Evolutionary conservation across 768 basidiomycete genomes (phyloP).

Genomic region (Boletales sp.): DNA sequence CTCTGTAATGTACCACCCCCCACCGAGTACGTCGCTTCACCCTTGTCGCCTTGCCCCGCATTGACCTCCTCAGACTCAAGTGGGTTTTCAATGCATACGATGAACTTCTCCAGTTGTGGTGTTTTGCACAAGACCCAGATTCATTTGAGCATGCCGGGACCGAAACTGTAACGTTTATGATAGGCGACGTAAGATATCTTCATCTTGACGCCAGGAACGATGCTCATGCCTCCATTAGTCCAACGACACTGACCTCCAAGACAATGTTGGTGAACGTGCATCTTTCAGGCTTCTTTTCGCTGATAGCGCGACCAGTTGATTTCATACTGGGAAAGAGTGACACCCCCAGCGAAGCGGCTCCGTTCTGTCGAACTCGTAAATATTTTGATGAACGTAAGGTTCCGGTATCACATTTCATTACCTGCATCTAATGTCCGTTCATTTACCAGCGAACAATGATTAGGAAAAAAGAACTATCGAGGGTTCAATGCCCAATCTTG

Average conservation of each 20-base stretch:
- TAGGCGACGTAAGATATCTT: constrained; percentile 48
- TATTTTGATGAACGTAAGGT: constrained; percentile 57
- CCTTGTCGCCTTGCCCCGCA: background rate
- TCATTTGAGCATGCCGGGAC: constrained; percentile 62
- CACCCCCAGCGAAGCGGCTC: constrained; percentile 52
- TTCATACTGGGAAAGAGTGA: constrained; percentile 55
- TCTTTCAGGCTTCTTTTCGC: background rate
- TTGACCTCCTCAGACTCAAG: constrained; percentile 42
- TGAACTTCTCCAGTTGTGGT: constrained; percentile 61
- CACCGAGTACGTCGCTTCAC: constrained; percentile 48
- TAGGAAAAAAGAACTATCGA: constrained; percentile 42
- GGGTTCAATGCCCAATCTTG: constrained; percentile 59
- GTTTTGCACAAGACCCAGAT: constrained; percentile 63
- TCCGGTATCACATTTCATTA: background rate
- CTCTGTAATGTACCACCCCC: constrained; percentile 67
- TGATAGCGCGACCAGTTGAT: constrained; percentile 48
- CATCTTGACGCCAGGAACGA: background rate
- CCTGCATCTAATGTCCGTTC: background rate
- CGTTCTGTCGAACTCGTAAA: constrained; percentile 52
- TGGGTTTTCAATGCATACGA: constrained; percentile 60
- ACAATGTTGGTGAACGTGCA: constrained; percentile 48
- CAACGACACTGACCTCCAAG: constrained; percentile 50
- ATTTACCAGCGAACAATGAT: constrained; percentile 52
- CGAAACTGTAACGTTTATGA: constrained; percentile 53
- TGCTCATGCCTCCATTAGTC: constrained; percentile 8